Base-by-base conservation (phyloP, 1,139 yeast genomes). In the Scheffersomyces stambukii region DNA sequence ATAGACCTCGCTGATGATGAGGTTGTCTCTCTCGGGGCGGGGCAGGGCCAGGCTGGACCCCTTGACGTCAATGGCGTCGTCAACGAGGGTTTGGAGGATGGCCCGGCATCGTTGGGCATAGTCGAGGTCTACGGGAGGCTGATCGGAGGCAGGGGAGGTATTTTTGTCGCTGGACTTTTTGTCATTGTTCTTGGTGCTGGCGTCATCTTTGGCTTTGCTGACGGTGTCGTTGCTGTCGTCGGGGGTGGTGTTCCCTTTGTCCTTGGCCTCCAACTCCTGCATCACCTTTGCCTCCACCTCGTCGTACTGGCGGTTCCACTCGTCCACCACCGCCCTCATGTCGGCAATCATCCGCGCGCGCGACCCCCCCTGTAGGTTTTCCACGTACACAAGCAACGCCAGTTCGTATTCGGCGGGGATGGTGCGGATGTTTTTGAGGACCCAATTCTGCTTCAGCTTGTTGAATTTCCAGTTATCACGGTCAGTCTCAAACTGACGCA, bases 361-460 rank as follows among this genome's bases (percentile, higher is more conserved):
- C 5, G 84, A 72, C 0, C 84, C 86, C 3, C 95, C 95, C 51
- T 81, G 85, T 18, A 86, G 50, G 3, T 85, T 85, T 23, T 64
- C 70, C 28, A 86, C 56, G 48, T 89, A 89, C 7, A 54, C 53
- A 12, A 66, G 43, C 36, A 88, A 53, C 23, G 77, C 76, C 2
- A 53, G 61, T 27, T 68, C 73, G 44, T 84, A 88, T 3, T 69
- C 60, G 1, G 58, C 64, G 1, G 81, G 83, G 11, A 81, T 70
- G 20, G 50, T 42, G 37, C 66, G 69, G 27, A 84, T 59, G 54
- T 86, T 80, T 47, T 81, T 81, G 39, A 88, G 57, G 29, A 89
- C 68, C 96, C 96, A 89, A 50, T 86, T 88, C 53, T 89, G 97
- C 43, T 89, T 88, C 60, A 84, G 95, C 49, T 89, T 89, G 35